phyloP scores from a whole-genome alignment of 192 early-diverging fungal genomes.

The Mortierella claussenii region DNA sequence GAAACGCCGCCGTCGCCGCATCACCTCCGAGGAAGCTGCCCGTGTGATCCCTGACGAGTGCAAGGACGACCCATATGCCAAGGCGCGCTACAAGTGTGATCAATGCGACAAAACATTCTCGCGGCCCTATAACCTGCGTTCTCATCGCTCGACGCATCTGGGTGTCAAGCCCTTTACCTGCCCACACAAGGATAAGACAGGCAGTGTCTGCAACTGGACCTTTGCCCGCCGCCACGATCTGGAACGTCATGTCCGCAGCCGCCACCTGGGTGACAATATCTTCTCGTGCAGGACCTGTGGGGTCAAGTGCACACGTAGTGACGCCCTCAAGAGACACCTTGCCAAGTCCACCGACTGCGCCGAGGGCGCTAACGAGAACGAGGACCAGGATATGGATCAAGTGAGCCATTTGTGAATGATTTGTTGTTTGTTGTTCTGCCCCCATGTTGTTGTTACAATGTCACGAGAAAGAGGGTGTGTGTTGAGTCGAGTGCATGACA shows the following conservation, averaged over 20 bases:
- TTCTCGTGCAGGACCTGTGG: slow-evolving; percentile 40
- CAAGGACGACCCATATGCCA: slow-evolving; percentile 18
- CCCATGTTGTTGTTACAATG: slow-evolving; percentile 32
- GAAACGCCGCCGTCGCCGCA: slow-evolving; percentile 33
- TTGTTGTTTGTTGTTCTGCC: slow-evolving; percentile 8
- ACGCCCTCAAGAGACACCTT: slow-evolving; percentile 45
- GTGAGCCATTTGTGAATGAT: slow-evolving; percentile 55
- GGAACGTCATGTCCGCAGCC: slow-evolving; percentile 70
- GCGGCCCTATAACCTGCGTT: slow-evolving; percentile 79
- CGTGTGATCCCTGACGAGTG: slow-evolving; percentile 27
- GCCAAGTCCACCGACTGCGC: slow-evolving; percentile 15
- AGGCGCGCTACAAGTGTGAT: slow-evolving; percentile 39
- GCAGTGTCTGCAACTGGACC: slow-evolving; percentile 66
- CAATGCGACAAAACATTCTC: slow-evolving; percentile 66
- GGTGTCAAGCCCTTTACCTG: slow-evolving; percentile 70
- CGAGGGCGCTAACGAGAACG: slow-evolving; percentile 1
- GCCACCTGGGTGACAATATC: slow-evolving; percentile 14
- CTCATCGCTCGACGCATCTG: slow-evolving; percentile 70
- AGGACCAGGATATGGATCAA: slow-evolving; percentile 38
- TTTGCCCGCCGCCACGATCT: slow-evolving; percentile 91
- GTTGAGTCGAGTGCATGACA: slow-evolving; percentile 24
- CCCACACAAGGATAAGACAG: slow-evolving; percentile 23
- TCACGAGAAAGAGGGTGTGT: slow-evolving; percentile 26
- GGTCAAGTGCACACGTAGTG: slow-evolving; percentile 18
- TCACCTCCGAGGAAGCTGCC: slow-evolving; percentile 40